These are phyloP conservation scores for Cicer pinnatifidum DNA, from an alignment of 306 rosid species.

Conservation along the genomic window DNA sequence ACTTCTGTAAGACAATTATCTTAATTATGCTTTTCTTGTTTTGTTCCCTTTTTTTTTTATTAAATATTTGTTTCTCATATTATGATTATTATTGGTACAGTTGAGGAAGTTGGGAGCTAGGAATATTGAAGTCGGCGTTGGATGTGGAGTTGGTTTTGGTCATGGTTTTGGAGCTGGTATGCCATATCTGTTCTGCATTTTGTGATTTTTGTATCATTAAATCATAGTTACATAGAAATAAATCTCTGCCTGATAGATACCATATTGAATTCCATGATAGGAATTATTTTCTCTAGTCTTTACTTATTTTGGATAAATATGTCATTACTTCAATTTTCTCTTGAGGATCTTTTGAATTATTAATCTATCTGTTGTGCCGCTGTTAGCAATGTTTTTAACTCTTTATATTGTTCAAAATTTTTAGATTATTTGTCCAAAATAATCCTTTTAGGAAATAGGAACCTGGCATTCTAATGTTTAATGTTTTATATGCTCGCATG, in stretches of 20 bases:
- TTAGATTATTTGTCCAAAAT: neutral
- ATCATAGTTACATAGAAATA: neutral
- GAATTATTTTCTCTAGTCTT: neutral
- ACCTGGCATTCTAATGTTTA: neutral
- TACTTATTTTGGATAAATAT: conserved; percentile 15
- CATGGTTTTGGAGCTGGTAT: conserved; percentile 98
- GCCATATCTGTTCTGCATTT: conserved; percentile 30
- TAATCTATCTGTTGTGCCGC: conserved; percentile 13
- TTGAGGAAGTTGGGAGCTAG: conserved; percentile 87
- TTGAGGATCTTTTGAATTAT: conserved; percentile 11
- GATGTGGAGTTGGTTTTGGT: conserved; percentile 96
- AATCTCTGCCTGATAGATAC: too few relatives aligned
- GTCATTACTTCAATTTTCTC: conserved; percentile 1
- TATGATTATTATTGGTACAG: conserved; percentile 44
- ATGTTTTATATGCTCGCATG: neutral
- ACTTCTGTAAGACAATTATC: conserved; percentile 61
- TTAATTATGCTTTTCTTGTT: neutral
- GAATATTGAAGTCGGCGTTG: conserved; percentile 82
- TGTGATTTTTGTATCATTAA: neutral
- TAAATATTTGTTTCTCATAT: conserved; percentile 9
- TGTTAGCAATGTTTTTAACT: neutral
- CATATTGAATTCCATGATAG: conserved; percentile 2
- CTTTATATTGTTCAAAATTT: neutral
- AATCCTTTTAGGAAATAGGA: conserved; percentile 2
- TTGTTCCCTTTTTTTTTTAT: neutral